Evolutionary conservation across 2,329 filamentous ascomycete species (phyloP).

Genomic region (Aspergillus uvarum): DNA sequence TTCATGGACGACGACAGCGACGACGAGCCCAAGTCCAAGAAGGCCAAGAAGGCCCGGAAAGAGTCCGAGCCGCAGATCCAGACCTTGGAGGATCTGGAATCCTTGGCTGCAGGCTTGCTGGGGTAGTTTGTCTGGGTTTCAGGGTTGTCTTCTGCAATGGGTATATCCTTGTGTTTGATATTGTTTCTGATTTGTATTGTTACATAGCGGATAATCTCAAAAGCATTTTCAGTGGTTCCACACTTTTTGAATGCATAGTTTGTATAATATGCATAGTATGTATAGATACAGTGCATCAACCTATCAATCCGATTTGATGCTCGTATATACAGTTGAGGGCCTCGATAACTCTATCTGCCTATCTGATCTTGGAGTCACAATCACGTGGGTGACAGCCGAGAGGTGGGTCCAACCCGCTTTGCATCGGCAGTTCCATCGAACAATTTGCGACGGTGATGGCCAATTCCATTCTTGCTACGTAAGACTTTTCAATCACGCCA

Average conservation of each 20-base stretch:
- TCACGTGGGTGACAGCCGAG: background rate
- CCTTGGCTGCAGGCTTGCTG: slow-evolving; percentile 47
- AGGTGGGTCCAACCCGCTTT: background rate
- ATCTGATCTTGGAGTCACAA: background rate
- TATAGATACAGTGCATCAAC: slow-evolving; percentile 8
- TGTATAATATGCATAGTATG: slow-evolving; percentile 2
- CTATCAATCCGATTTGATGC: background rate
- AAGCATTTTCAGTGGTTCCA: slow-evolving; percentile 22
- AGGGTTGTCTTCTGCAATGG: slow-evolving; percentile 2
- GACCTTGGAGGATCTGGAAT: slow-evolving; percentile 50
- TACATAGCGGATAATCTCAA: slow-evolving; percentile 26
- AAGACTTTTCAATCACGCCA: slow-evolving; percentile 27
- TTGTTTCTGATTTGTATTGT: slow-evolving; percentile 9
- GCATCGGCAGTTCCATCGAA: slow-evolving; percentile 5
- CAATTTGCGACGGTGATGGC: background rate
- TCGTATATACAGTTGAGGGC: background rate
- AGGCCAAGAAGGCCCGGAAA: slow-evolving; percentile 26
- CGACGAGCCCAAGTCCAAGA: slow-evolving; percentile 26
- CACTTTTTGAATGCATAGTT: slow-evolving; percentile 4
- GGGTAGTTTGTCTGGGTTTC: slow-evolving; percentile 22
- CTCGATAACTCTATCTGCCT: background rate
- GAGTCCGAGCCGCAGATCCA: slow-evolving; percentile 37
- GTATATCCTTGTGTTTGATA: slow-evolving; percentile 15
- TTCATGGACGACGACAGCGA: slow-evolving; percentile 35
- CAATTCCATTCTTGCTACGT: slow-evolving; percentile 16